A percentile compares a stretch with the other conserved stretches of the same genome.
Evolutionary conservation across 176 grass and related monocot genomes (phyloP).

Genomic region (Carex pumila): DNA sequence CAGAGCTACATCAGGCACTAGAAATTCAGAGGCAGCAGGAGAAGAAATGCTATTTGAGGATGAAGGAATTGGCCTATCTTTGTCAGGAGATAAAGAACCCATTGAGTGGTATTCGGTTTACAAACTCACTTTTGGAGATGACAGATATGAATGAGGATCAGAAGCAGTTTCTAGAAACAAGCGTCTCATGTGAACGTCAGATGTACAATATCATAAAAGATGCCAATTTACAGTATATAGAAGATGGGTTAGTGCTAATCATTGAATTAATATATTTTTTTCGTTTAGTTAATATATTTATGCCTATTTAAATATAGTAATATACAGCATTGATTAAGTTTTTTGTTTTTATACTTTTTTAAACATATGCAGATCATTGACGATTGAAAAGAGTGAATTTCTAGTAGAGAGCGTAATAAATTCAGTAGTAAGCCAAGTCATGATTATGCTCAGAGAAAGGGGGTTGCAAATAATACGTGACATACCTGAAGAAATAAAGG

Average conservation of each 20-base stretch:
- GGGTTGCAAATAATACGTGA: conserved; percentile 87
- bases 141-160: conserved; percentile 85
- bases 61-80: conserved; percentile 95
- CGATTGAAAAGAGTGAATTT: conserved; percentile 85
- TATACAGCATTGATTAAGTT: conserved; percentile 12
- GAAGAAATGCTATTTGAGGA: conserved; percentile 85
- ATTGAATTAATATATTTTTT: neutral
- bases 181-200: conserved; percentile 79
- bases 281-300: neutral
- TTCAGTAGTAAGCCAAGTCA: conserved; percentile 93
- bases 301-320: conserved; percentile 6
- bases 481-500: conserved; percentile 97
- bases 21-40: conserved; percentile 91
- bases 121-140: conserved; percentile 75
- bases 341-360: neutral
- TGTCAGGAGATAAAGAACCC: conserved; percentile 99
- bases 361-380: conserved; percentile 56
- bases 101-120: conserved; percentile 82
- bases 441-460: conserved; percentile 85
- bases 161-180: conserved; percentile 93
- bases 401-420: conserved; percentile 69
- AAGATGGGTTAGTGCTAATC: conserved; percentile 59
- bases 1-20: conserved; percentile 85
- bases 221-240: conserved; percentile 69
- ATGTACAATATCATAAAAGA: conserved; percentile 83